These are phyloP conservation scores for Ananas comosus DNA, from an alignment of 176 grass and related monocot genomes.

Conservation along the genomic window DNA sequence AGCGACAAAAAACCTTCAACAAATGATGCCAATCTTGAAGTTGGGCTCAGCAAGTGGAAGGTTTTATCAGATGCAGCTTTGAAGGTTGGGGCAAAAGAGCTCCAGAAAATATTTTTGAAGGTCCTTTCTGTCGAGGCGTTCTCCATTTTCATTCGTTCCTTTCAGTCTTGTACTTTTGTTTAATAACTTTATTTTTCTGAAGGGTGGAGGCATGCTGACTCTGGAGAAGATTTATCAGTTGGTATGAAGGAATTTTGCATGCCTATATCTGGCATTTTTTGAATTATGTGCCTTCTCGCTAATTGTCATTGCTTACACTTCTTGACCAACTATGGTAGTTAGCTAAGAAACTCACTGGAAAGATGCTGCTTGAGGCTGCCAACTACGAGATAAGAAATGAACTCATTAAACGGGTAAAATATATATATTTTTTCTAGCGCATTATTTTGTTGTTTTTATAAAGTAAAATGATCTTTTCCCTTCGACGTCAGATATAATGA, in stretches of 20 bases:
- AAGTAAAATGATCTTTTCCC: background rate
- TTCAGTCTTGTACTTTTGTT: conserved; percentile 15
- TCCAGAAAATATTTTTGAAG: conserved; percentile 71
- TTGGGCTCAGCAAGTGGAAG: conserved; percentile 67
- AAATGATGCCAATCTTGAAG: conserved; percentile 43
- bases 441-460: background rate
- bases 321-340: conserved; percentile 47
- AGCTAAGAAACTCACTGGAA: conserved; percentile 78
- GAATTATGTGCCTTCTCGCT: conserved; percentile 10
- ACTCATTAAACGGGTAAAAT: conserved; percentile 68
- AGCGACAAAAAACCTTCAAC: conserved; percentile 38
- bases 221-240: conserved; percentile 62
- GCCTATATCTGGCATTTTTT: background rate
- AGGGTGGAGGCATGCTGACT: conserved; percentile 83
- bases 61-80: conserved; percentile 43
- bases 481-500: background rate
- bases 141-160: conserved; percentile 1
- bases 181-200: conserved; percentile 19
- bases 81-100: conserved; percentile 61
- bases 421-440: background rate
- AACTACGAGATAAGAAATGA: conserved; percentile 98
- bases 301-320: conserved; percentile 18
- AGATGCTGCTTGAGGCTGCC: conserved; percentile 60
- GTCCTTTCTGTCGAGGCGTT: conserved; percentile 22
- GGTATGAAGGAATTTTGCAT: conserved; percentile 37